Conservation (phyloP, 805 yeast species). For the Pichia rugopelliculosa region DNA sequence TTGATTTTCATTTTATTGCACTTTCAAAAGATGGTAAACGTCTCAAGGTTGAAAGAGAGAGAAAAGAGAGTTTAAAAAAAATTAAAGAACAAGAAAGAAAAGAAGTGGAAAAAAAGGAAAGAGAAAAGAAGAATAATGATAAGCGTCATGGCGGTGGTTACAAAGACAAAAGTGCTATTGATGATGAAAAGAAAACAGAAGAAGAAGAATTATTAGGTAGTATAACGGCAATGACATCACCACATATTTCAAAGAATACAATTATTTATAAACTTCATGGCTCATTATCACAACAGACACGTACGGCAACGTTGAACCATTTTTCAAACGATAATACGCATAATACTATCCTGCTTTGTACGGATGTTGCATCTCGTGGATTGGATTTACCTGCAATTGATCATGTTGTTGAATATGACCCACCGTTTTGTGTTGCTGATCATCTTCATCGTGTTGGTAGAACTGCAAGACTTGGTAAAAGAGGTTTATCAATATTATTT, state of each 20-base stretch:
- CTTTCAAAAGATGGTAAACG: slow-evolving; percentile 54
- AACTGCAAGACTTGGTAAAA: slow-evolving; percentile 94
- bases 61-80: slow-evolving; percentile 15
- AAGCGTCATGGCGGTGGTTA: neutral
- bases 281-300: slow-evolving; percentile 72
- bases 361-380: slow-evolving; percentile 98
- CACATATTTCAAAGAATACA: slow-evolving; percentile 37
- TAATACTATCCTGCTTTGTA: slow-evolving; percentile 70
- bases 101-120: neutral
- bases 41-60: slow-evolving; percentile 14
- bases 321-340: slow-evolving; percentile 42
- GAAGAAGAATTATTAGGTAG: slow-evolving; percentile 9
- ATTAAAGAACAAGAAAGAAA: slow-evolving; percentile 17
- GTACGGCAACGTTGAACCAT: slow-evolving; percentile 67
- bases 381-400: slow-evolving; percentile 84
- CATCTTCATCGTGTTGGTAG: slow-evolving; percentile 96
- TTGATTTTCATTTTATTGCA: slow-evolving; percentile 79
- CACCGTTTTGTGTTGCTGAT: slow-evolving; percentile 90
- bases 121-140: neutral
- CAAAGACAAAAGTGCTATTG: slow-evolving; percentile 7
- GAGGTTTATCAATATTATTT: slow-evolving; percentile 72
- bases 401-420: slow-evolving; percentile 85
- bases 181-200: slow-evolving; percentile 4
- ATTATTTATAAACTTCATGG: slow-evolving; percentile 78
- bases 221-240: slow-evolving; percentile 44